Evolutionary conservation across 2,329 filamentous ascomycete species (phyloP), one percentile per base, ranked within the genome.

Genomic region (Colletotrichum sp.): DNA sequence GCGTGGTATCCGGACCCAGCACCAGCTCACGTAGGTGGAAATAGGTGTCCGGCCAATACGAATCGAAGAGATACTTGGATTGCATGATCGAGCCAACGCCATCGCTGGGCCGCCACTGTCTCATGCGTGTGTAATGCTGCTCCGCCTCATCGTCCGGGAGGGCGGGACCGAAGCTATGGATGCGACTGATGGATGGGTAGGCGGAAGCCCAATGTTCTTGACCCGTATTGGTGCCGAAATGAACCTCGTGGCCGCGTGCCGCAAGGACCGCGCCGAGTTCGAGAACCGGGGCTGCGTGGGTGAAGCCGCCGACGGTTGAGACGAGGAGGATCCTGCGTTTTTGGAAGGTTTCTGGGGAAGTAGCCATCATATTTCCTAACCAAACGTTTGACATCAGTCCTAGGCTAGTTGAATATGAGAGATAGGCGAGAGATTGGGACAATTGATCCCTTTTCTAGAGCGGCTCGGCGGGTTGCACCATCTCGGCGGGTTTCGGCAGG

Each of bases 11-110:
- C 7, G 56, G 24, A 30, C 69, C 52, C 4, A 69, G 77, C 21
- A 84, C 78, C 7, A 68, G 69, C 36, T 80, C 79, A 9, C 82
- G 76, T 4, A 76, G 71, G 7, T 64, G 58, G 63, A 82, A 82
- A 13, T 76, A 81, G 10, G 81, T 74, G 10, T 81, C 79, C 52
- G 64, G 64, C 85, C 84, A 87, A 75, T 82, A 83, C 1, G 81
- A 81, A 66, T 86, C 84, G 68, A 84, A 84, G 55, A 84, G 78
- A 43, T 80, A 81, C 71, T 86, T 86, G n/a, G 82, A 83, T 24
- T 78, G 70, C 78, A 86, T 78, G 32, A 82, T 78, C 30, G 66
- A 28, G n/a, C 71, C 48, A 3, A 71, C 26, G 32, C 65, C 67
- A 3, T 73, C 38, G 30, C 63, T 62, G 21, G 56, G 66, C 21